phyloP scores from a whole-genome alignment of 2,329 filamentous ascomycete species.

The Septoria petroselini region DNA sequence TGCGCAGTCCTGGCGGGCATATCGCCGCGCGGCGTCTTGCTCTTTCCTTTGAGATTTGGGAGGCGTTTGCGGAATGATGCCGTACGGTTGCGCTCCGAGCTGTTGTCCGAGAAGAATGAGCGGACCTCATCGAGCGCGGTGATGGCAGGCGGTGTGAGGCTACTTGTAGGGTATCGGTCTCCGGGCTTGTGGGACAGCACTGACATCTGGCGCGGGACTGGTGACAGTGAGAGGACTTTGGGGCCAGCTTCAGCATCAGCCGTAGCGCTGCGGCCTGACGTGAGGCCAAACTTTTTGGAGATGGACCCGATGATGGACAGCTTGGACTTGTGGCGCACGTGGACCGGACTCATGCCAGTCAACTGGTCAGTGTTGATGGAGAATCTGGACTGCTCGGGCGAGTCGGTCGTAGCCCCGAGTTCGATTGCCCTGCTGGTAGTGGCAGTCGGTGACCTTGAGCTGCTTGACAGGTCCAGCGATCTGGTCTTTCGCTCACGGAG shows the following conservation, averaged over 20 bases:
- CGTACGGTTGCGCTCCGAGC: conserved; percentile 34
- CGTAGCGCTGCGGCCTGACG: conserved; percentile 16
- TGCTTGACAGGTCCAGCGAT: conserved; percentile 29
- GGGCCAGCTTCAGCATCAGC: conserved; percentile 19
- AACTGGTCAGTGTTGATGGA: conserved; percentile 36
- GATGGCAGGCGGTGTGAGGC: conserved; percentile 43
- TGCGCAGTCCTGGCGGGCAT: conserved; percentile 25
- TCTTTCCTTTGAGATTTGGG: conserved; percentile 29
- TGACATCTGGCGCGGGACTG: conserved; percentile 20
- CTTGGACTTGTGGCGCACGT: conserved; percentile 36
- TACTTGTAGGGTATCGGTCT: conserved; percentile 50
- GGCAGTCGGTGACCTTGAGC: conserved; percentile 14
- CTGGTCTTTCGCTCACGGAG: conserved; percentile 30
- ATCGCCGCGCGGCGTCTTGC: conserved; percentile 14
- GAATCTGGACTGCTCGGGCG: conserved; percentile 23
- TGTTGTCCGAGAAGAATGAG: conserved; percentile 46
- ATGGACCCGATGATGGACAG: conserved; percentile 39
- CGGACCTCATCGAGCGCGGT: conserved; percentile 43
- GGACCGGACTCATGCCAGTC: conserved; percentile 31
- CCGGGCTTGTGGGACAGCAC: conserved; percentile 40
- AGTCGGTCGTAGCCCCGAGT: conserved; percentile 33
- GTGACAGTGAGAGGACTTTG: conserved; percentile 21
- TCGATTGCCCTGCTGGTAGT: conserved; percentile 33
- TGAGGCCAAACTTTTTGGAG: conserved; percentile 36
- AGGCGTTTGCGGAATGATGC: conserved; percentile 39